Percentiles rank a stretch among this genome's conserved stretches.
Conservation (phyloP, 768 basidiomycete species). For the Tulasnella sp. region DNA sequence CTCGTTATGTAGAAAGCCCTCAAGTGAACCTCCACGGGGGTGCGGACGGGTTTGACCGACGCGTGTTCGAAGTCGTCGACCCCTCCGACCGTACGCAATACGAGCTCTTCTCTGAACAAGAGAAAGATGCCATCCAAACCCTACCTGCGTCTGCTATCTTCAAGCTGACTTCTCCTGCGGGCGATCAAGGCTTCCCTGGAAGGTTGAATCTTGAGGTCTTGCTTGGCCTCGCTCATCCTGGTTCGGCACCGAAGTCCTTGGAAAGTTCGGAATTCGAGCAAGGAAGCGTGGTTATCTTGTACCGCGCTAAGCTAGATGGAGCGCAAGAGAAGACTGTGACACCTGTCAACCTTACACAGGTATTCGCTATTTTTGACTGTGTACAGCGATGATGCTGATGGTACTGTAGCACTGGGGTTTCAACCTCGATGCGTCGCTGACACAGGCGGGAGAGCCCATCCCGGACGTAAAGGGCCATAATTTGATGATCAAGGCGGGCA, state of each 20-base stretch:
- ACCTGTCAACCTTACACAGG: constrained; percentile 66
- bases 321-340: constrained; percentile 39
- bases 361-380: constrained; percentile 23
- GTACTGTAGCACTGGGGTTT: constrained; percentile 62
- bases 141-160: constrained; percentile 39
- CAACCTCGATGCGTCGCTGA: constrained; percentile 59
- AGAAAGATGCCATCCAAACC: constrained; percentile 35
- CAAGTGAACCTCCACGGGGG: constrained; percentile 64
- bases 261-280: constrained; percentile 32
- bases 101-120: constrained; percentile 43
- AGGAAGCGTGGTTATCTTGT: constrained; percentile 56
- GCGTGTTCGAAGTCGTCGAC: constrained; percentile 38
- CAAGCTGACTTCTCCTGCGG: constrained; percentile 43
- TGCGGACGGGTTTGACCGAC: constrained; percentile 47
- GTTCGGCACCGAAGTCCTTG: constrained; percentile 20
- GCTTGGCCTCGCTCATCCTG: constrained; percentile 35
- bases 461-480: constrained; percentile 42
- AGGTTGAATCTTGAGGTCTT: constrained; percentile 47
- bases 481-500: constrained; percentile 36
- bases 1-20: constrained; percentile 19
- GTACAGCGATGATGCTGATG: not conserved
- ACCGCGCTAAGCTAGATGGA: constrained; percentile 46
- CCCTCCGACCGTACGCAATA: constrained; percentile 20
- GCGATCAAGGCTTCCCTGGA: constrained; percentile 63
- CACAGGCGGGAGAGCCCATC: constrained; percentile 26